Evolutionary conservation across 768 basidiomycete species (phyloP).

Genomic region (Rhodotorula graminis): DNA sequence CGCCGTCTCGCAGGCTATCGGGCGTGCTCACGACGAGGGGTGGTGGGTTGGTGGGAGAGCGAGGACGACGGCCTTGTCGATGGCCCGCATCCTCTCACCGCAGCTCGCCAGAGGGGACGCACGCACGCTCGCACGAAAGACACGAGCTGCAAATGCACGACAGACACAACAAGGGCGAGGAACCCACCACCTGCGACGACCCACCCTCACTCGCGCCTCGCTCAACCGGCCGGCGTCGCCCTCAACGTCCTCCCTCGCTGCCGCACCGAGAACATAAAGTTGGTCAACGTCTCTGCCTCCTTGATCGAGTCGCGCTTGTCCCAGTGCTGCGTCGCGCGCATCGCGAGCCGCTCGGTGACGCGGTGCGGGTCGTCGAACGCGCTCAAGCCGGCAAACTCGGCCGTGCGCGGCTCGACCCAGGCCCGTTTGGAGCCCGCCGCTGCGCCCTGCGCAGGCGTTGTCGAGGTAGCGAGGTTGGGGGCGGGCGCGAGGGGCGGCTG

Average conservation of each 20-base stretch:
- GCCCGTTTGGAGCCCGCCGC: conserved; percentile 2
- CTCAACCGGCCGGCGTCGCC: conserved; percentile 8
- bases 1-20: no score
- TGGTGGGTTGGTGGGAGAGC: not conserved
- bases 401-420: conserved; percentile 34
- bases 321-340: conserved; percentile 32
- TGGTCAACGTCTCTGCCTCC: conserved; percentile 38
- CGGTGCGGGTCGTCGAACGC: conserved; percentile 23
- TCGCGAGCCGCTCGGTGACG: conserved; percentile 27
- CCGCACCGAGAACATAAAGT: conserved; percentile 31
- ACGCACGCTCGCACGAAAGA: no score
- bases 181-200: not conserved
- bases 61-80: no score
- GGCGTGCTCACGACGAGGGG: not conserved
- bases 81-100: no score
- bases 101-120: no score
- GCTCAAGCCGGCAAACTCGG: conserved; percentile 29
- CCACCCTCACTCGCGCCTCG: not conserved
- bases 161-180: not conserved
- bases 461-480: not conserved
- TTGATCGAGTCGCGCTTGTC: conserved; percentile 36
- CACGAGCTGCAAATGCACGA: no score
- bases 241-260: not conserved
- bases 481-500: no score
- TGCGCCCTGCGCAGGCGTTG: not conserved